phyloP scores from a whole-genome alignment of 2,329 filamentous ascomycete species.

The Lecanicillium sp. region DNA sequence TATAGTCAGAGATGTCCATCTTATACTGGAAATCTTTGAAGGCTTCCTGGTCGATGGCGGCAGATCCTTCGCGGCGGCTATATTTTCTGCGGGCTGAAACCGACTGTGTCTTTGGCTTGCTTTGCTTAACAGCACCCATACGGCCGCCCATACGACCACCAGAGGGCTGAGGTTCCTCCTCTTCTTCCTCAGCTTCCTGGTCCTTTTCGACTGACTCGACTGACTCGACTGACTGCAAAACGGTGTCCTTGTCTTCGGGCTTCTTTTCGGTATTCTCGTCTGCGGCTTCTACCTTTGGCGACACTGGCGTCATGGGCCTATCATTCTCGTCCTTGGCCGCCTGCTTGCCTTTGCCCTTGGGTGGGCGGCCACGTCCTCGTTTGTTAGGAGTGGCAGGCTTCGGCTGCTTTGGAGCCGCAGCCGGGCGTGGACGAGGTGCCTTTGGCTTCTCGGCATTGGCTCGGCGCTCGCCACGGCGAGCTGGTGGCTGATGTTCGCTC shows the following conservation, averaged over 20 bases:
- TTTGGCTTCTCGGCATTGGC: constrained; percentile 50
- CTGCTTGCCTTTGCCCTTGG: constrained; percentile 29
- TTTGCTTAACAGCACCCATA: constrained; percentile 41
- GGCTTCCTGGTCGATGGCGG: constrained; percentile 78
- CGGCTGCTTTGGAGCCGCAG: constrained; percentile 22
- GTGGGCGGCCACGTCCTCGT: constrained; percentile 31
- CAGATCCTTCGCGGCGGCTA: constrained; percentile 69
- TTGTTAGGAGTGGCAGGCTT: constrained; percentile 28
- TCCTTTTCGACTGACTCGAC: constrained; percentile 29
- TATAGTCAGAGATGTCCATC: constrained; percentile 82
- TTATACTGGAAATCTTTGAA: constrained; percentile 90
- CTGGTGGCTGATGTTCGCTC: constrained; percentile 91
- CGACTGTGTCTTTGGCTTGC: constrained; percentile 60
- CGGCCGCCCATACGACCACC: constrained; percentile 23
- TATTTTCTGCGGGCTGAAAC: constrained; percentile 83
- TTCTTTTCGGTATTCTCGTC: constrained; percentile 17
- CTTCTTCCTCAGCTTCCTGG: constrained; percentile 31
- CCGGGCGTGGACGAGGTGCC: constrained; percentile 30
- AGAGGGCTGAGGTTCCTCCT: constrained; percentile 29
- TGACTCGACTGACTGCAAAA: constrained; percentile 38
- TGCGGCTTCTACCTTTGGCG: constrained; percentile 35
- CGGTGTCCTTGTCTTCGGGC: constrained; percentile 16
- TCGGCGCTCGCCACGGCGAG: constrained; percentile 74
- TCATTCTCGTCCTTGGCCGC: constrained; percentile 30
- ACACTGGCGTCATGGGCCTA: constrained; percentile 51